Base-by-base conservation (phyloP, 2,329 filamentous ascomycete genomes). In the Trichothecium sympodiale region DNA sequence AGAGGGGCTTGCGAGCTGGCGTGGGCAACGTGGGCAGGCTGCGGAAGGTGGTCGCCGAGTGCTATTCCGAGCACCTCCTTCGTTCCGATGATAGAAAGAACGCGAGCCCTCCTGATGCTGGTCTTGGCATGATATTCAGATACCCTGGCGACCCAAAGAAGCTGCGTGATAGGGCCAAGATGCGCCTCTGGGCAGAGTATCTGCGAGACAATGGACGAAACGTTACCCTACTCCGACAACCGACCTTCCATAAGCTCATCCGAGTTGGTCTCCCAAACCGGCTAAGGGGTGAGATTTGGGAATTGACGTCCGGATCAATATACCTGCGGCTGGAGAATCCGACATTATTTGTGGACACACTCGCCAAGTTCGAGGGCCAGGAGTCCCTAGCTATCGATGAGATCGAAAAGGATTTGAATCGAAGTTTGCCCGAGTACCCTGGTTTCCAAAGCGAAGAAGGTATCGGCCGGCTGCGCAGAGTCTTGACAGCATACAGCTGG, bases 401-500 rank as follows among this genome's bases (percentile, higher is more conserved):
- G 66, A 98, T 98, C 45, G 91, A 98, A 55, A 98, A 98, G 59
- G 91, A 98, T 54, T 64, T 98, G 34, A 98, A 98, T 58, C 78
- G 91, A 46, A 95, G 88, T 67, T 64, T 98, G 46, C 91, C 91
- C 2, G 91, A 98, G 59, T 98, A 98, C 55, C 86, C 91, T 14
- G 91, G 91, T 1, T 98, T 95, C 53, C 91, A 98, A 60, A 94
- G 82, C 51, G 83, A 94, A 55, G 88, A 95, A 51, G 91, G 91
- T 13, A 98, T 98, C 45, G 85, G 80, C 31, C 75, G 91, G 15
- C 67, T 98, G 42, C 79, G 91, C 40, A 75, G 89, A 39, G 91
- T 98, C 27, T 69, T 98, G 37, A 96, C 89, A 2, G 91, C 91
- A 4, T 98, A 98, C 64, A 95, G 88, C 61, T 98, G 91, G 91